Percentiles rank a stretch among this genome's conserved stretches.
Evolutionary conservation across 345 rosid genomes (phyloP).

Genomic region (Odontarrhena argentea): DNA sequence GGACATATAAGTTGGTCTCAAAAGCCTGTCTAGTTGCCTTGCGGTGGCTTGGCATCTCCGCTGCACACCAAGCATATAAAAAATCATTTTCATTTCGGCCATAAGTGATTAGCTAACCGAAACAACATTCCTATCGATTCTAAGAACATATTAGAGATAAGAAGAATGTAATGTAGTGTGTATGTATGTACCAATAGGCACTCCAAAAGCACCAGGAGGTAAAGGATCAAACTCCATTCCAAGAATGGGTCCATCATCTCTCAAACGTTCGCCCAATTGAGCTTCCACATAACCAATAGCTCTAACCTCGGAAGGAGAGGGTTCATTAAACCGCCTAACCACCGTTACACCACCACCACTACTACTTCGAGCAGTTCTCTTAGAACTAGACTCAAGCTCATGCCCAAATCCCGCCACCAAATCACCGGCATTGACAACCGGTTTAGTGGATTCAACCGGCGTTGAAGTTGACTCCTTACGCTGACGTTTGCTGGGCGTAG

Average conservation of each 20-base stretch:
- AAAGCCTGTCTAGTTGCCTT: constrained; percentile 50
- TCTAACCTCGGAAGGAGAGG: constrained; percentile 57
- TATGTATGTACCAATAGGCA: constrained; percentile 70
- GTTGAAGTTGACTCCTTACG: constrained; percentile 48
- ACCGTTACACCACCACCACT: constrained; percentile 50
- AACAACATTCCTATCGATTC: constrained; percentile 7
- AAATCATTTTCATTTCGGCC: background rate
- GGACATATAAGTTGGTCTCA: constrained; percentile 61
- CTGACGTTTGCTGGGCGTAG: constrained; percentile 52
- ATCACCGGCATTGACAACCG: constrained; percentile 37
- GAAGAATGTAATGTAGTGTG: constrained; percentile 11
- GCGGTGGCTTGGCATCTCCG: constrained; percentile 53
- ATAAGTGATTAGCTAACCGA: background rate
- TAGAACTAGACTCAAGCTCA: constrained; percentile 48
- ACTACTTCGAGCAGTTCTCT: constrained; percentile 45
- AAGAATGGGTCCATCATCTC: constrained; percentile 83
- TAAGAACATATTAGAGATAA: background rate
- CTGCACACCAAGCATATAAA: constrained; percentile 38
- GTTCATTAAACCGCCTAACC: constrained; percentile 58
- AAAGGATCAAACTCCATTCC: constrained; percentile 96
- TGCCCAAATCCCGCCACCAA: constrained; percentile 44
- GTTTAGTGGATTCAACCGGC: constrained; percentile 6
- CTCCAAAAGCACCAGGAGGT: constrained; percentile 98
- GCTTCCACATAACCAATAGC: constrained; percentile 75
- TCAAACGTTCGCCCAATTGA: constrained; percentile 78